Conservation (phyloP, 2,329 filamentous ascomycete genomes). For the Orbilia oligospora region DNA sequence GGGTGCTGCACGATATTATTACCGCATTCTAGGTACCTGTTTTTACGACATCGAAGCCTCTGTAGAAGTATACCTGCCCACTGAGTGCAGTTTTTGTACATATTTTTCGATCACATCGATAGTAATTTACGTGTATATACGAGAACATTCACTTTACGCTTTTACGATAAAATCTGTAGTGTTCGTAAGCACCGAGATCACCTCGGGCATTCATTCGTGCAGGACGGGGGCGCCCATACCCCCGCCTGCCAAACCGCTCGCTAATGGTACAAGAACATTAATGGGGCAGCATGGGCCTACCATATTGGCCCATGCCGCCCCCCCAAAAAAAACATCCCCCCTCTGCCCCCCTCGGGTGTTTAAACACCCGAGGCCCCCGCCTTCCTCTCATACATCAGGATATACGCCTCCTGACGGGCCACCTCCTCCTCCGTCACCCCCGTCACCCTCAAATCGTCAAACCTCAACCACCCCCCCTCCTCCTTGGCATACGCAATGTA, state of each 20-base stretch:
- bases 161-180: not conserved
- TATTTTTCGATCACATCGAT: not conserved
- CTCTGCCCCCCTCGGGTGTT: not conserved
- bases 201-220: constrained; percentile 11
- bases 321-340: not conserved
- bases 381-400: constrained; percentile 57
- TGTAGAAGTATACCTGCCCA: not conserved
- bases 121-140: not conserved
- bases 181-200: constrained; percentile 1
- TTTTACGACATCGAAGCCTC: not conserved
- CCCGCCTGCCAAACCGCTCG: constrained; percentile 21
- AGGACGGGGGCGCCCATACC: constrained; percentile 1
- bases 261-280: not conserved
- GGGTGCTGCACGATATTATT: no score
- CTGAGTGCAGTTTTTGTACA: not conserved
- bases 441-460: constrained; percentile 55
- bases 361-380: not conserved
- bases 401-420: constrained; percentile 47
- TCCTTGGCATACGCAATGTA: constrained; percentile 54
- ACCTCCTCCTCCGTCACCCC: constrained; percentile 46
- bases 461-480: constrained; percentile 43
- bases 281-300: no score
- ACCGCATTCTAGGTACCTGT: not conserved
- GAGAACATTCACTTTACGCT: not conserved
- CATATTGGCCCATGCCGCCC: no score